Percentiles rank a stretch among this genome's conserved stretches.
Evolutionary conservation across 768 basidiomycete species (phyloP).

Genomic region (Trametes sanguinea): DNA sequence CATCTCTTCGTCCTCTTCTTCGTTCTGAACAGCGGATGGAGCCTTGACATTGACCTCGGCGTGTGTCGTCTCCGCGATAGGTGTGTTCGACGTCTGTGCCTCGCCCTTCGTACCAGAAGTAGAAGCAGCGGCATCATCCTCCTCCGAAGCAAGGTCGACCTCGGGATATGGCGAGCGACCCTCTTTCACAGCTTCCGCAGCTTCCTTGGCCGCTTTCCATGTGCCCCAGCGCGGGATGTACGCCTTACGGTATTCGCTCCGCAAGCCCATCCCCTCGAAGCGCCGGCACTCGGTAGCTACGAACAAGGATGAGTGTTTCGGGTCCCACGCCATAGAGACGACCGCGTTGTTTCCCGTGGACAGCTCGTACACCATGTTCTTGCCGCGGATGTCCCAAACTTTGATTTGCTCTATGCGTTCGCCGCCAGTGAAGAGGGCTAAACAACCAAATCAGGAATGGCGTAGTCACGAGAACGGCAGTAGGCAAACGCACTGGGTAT

Average conservation of each 20-base stretch:
- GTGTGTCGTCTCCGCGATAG: too few relatives aligned
- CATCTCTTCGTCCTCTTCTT: slow-evolving; percentile 4
- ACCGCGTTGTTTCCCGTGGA: slow-evolving; percentile 46
- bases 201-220: not conserved
- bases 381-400: slow-evolving; percentile 44
- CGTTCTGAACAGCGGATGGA: too few relatives aligned
- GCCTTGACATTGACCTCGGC: not conserved
- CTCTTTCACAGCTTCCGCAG: not conserved
- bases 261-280: slow-evolving; percentile 28
- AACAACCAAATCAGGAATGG: slow-evolving; percentile 15
- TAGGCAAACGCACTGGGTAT: slow-evolving; percentile 34
- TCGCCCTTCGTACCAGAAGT: not conserved
- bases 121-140: not conserved
- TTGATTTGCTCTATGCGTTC: slow-evolving; percentile 34
- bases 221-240: slow-evolving; percentile 18
- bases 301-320: slow-evolving; percentile 33
- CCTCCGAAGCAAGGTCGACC: not conserved
- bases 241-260: slow-evolving; percentile 27
- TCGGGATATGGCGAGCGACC: too few relatives aligned
- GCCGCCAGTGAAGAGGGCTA: slow-evolving; percentile 34
- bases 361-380: slow-evolving; percentile 40
- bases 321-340: slow-evolving; percentile 35
- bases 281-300: slow-evolving; percentile 37
- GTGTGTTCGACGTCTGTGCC: too few relatives aligned
- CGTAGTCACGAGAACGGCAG: not conserved